Evolutionary conservation across 2,329 filamentous ascomycete species (phyloP).

Genomic region (Xylaria sp.): DNA sequence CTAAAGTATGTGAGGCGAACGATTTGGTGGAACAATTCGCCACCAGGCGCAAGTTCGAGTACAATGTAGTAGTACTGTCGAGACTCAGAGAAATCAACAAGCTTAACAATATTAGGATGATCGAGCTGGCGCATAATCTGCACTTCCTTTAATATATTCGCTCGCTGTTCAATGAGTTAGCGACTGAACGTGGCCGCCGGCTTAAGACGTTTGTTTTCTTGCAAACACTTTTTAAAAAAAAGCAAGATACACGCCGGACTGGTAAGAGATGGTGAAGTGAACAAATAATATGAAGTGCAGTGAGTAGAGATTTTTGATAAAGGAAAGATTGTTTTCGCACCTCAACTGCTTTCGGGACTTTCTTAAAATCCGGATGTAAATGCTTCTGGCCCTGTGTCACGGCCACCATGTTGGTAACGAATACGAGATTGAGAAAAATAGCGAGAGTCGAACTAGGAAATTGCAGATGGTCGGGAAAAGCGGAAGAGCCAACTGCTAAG

Average conservation of each 20-base stretch:
- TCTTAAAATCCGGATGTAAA: slow-evolving; percentile 96
- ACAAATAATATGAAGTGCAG: neutral
- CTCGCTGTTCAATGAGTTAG: slow-evolving; percentile 71
- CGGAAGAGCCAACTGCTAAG: slow-evolving; percentile 48
- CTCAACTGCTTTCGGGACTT: slow-evolving; percentile 95
- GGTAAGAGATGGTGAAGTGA: slow-evolving; percentile 28
- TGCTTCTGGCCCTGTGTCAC: slow-evolving; percentile 82
- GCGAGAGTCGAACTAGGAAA: slow-evolving; percentile 49
- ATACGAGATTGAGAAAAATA: slow-evolving; percentile 40
- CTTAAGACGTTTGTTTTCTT: slow-evolving; percentile 30
- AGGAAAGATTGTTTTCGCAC: slow-evolving; percentile 72
- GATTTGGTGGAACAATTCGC: slow-evolving; percentile 98
- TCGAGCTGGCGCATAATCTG: slow-evolving; percentile 98
- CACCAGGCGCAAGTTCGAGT: slow-evolving; percentile 91
- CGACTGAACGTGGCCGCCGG: slow-evolving; percentile 19
- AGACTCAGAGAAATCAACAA: slow-evolving; percentile 94
- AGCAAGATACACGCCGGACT: slow-evolving; percentile 7
- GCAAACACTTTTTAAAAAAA: neutral
- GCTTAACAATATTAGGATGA: slow-evolving; percentile 93
- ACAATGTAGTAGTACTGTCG: slow-evolving; percentile 98
- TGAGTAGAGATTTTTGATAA: slow-evolving; percentile 43
- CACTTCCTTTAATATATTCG: slow-evolving; percentile 98
- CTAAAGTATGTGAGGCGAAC: slow-evolving; percentile 98
- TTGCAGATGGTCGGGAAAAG: slow-evolving; percentile 40
- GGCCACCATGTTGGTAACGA: slow-evolving; percentile 66